phyloP scores from a whole-genome alignment of 768 basidiomycete genomes.

The Leucocoprinus sp. region DNA sequence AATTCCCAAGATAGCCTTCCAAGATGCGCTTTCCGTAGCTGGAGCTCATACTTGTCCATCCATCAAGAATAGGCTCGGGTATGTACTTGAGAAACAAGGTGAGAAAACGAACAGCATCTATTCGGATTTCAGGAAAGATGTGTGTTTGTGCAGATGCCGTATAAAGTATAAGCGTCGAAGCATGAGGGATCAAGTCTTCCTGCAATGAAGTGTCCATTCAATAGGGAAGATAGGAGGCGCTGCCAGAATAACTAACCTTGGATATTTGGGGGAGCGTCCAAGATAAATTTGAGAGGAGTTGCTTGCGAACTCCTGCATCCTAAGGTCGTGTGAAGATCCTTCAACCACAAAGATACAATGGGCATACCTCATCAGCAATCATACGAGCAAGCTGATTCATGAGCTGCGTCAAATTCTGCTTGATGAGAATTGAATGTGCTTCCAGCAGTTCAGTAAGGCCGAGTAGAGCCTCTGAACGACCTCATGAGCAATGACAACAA shows the following conservation, averaged over 20 bases:
- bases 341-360: neutral
- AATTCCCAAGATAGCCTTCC: slow-evolving; percentile 74
- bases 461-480: slow-evolving; percentile 54
- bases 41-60: slow-evolving; percentile 51
- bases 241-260: slow-evolving; percentile 27
- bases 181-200: slow-evolving; percentile 69
- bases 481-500: neutral
- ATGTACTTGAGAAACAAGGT: slow-evolving; percentile 64
- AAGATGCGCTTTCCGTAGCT: slow-evolving; percentile 58
- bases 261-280: slow-evolving; percentile 69
- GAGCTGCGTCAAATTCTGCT: slow-evolving; percentile 43
- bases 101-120: slow-evolving; percentile 81
- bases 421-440: slow-evolving; percentile 46
- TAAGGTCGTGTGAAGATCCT: slow-evolving; percentile 22
- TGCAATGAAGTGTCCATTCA: slow-evolving; percentile 20
- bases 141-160: slow-evolving; percentile 87
- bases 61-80: slow-evolving; percentile 56
- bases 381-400: slow-evolving; percentile 58
- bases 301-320: slow-evolving; percentile 77
- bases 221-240: neutral
- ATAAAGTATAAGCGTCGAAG: slow-evolving; percentile 71
- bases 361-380: slow-evolving; percentile 73
- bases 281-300: slow-evolving; percentile 54
- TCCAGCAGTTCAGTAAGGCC: slow-evolving; percentile 70
- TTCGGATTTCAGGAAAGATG: slow-evolving; percentile 90